These are phyloP conservation scores for Candida ascalaphidarum DNA, from an alignment of 805 yeast genomes.

Conservation along the genomic window DNA sequence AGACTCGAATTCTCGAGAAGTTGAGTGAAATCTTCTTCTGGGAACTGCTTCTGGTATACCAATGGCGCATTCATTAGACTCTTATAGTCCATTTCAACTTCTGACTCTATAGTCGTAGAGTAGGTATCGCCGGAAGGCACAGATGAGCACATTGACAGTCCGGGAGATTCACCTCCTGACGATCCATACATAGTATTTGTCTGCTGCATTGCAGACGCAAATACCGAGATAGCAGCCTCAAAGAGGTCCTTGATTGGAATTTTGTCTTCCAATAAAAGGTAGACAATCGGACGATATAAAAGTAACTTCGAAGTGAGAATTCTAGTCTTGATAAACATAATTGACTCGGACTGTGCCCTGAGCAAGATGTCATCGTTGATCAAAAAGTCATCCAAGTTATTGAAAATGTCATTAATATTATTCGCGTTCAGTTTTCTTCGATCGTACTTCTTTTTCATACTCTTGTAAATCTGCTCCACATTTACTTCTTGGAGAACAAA, in stretches of 20 bases:
- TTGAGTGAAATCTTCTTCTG: conserved; percentile 23
- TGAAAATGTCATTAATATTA: conserved; percentile 7
- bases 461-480: conserved; percentile 18
- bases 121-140: too few relatives aligned
- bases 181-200: too few relatives aligned
- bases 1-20: conserved; percentile 10
- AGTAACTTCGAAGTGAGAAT: conserved; percentile 22
- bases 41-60: conserved; percentile 16
- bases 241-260: conserved; percentile 17
- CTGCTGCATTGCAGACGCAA: too few relatives aligned
- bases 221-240: conserved; percentile 16
- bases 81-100: conserved; percentile 9
- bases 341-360: conserved; percentile 25
- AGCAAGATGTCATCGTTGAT: conserved; percentile 24
- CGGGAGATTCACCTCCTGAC: too few relatives aligned
- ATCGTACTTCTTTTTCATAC: conserved; percentile 16
- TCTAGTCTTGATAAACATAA: conserved; percentile 31
- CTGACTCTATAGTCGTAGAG: neutral
- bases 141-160: too few relatives aligned
- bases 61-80: conserved; percentile 17
- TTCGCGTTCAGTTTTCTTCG: conserved; percentile 5
- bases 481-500: conserved; percentile 24
- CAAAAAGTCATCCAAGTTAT: conserved; percentile 23
- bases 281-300: conserved; percentile 25
- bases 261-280: conserved; percentile 21